phyloP scores from a whole-genome alignment of 495 filamentous ascomycete genomes.

The Xylaria flabelliformis region DNA sequence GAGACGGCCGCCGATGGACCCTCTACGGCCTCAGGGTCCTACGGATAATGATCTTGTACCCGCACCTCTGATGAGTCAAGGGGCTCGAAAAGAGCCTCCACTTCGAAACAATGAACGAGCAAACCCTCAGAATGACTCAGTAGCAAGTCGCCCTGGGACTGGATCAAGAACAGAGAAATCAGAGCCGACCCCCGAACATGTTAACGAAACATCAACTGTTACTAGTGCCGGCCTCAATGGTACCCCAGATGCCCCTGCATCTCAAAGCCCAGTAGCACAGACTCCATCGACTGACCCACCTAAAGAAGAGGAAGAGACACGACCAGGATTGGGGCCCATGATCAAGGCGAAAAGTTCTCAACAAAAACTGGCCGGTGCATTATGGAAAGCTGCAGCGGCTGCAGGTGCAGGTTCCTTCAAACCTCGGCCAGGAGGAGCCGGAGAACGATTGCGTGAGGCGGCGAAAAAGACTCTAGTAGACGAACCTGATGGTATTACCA shows the following conservation, averaged over 20 bases:
- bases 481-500: constrained; percentile 85
- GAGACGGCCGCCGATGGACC: constrained; percentile 61
- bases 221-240: constrained; percentile 33
- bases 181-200: constrained; percentile 24
- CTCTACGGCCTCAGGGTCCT: constrained; percentile 47
- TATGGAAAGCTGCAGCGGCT: constrained; percentile 85
- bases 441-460: constrained; percentile 67
- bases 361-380: constrained; percentile 74
- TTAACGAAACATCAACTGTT: constrained; percentile 22
- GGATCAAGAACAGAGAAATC: constrained; percentile 24
- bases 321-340: constrained; percentile 89
- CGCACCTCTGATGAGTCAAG: constrained; percentile 60
- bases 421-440: constrained; percentile 81
- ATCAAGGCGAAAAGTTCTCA: constrained; percentile 74
- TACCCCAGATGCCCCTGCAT: constrained; percentile 26
- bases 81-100: constrained; percentile 53
- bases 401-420: constrained; percentile 76
- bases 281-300: constrained; percentile 39
- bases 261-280: constrained; percentile 34
- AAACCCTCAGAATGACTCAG: constrained; percentile 47
- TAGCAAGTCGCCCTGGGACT: constrained; percentile 31
- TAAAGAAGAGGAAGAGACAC: constrained; percentile 57
- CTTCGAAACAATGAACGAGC: constrained; percentile 54
- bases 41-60: constrained; percentile 56
- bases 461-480: constrained; percentile 58